These are phyloP conservation scores for Aureobasidium lini DNA, from an alignment of 2,329 filamentous ascomycete genomes.

Conservation along the genomic window DNA sequence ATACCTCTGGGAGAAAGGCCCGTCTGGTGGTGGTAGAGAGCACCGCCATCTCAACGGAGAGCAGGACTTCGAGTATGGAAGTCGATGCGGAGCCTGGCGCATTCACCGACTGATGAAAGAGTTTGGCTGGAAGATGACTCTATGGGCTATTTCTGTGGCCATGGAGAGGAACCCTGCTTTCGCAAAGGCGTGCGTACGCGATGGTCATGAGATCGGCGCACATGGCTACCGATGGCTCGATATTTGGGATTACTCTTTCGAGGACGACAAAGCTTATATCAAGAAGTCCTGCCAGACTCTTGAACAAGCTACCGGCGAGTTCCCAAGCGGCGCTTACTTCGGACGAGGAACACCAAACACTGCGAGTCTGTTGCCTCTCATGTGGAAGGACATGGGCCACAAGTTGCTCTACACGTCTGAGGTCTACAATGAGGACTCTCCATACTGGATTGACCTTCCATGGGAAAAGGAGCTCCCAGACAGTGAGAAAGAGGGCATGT, in stretches of 20 bases:
- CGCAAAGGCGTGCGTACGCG: conserved; percentile 32
- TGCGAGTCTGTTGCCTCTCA: conserved; percentile 39
- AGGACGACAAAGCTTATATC: conserved; percentile 43
- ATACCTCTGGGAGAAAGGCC: conserved; percentile 33
- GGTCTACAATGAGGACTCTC: conserved; percentile 48
- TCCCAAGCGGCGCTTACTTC: conserved; percentile 45
- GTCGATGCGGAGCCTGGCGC: conserved; percentile 32
- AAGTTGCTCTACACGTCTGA: conserved; percentile 45
- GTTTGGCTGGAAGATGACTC: conserved; percentile 36
- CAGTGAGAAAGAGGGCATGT: conserved; percentile 39
- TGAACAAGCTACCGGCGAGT: conserved; percentile 40
- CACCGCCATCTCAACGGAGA: conserved; percentile 41
- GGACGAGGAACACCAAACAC: conserved; percentile 41
- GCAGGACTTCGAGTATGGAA: conserved; percentile 44
- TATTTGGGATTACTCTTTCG: conserved; percentile 36
- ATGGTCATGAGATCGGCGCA: conserved; percentile 36
- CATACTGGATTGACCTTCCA: conserved; percentile 49
- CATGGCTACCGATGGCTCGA: conserved; percentile 40
- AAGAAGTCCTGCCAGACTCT: conserved; percentile 34
- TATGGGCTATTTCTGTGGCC: conserved; percentile 35
- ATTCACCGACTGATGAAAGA: conserved; percentile 36
- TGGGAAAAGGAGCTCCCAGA: conserved; percentile 35
- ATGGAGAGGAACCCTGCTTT: conserved; percentile 36
- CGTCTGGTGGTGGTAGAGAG: conserved; percentile 29
- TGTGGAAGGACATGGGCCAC: conserved; percentile 47